Conservation (phyloP, 2,329 filamentous ascomycete species). For the Arachnomyces sp. region DNA sequence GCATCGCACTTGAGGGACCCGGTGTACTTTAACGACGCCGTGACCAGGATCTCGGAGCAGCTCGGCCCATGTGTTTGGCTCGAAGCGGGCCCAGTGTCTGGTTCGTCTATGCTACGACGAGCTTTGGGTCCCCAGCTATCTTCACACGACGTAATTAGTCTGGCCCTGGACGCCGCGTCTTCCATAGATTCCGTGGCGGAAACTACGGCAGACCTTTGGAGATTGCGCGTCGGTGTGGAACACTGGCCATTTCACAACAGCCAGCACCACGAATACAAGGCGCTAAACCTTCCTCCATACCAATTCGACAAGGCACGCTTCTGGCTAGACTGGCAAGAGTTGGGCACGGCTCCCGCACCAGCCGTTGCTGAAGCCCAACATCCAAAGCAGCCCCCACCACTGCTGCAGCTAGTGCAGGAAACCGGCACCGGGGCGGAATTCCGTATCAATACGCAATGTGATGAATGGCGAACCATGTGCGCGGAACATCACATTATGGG, state of each 20-base stretch:
- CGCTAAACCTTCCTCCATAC: slow-evolving; percentile 32
- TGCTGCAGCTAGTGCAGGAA: too few relatives aligned
- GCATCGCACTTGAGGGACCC: slow-evolving; percentile 33
- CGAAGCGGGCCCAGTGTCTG: slow-evolving; percentile 36
- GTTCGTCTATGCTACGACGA: slow-evolving; percentile 21
- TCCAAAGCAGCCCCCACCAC: too few relatives aligned
- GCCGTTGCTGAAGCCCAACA: too few relatives aligned
- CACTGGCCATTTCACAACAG: slow-evolving; percentile 33
- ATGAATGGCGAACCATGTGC: too few relatives aligned
- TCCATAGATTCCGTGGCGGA: too few relatives aligned
- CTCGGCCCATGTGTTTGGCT: slow-evolving; percentile 26
- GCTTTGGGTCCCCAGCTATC: slow-evolving; percentile 13
- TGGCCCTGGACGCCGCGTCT: too few relatives aligned
- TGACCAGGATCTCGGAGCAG: slow-evolving; percentile 29
- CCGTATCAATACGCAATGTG: too few relatives aligned
- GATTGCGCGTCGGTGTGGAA: slow-evolving; percentile 23
- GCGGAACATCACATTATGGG: too few relatives aligned
- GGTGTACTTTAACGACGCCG: slow-evolving; percentile 38
- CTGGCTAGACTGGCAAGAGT: slow-evolving; percentile 36
- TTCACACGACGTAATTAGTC: slow-evolving; percentile 7
- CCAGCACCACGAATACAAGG: slow-evolving; percentile 20
- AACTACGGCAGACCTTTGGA: slow-evolving; percentile 32
- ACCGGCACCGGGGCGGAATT: too few relatives aligned
- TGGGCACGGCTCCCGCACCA: too few relatives aligned
- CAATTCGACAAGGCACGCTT: slow-evolving; percentile 35